Evolutionary conservation across 257 asterid genomes (phyloP).

Genomic region (Cynanchum wilfordii): DNA sequence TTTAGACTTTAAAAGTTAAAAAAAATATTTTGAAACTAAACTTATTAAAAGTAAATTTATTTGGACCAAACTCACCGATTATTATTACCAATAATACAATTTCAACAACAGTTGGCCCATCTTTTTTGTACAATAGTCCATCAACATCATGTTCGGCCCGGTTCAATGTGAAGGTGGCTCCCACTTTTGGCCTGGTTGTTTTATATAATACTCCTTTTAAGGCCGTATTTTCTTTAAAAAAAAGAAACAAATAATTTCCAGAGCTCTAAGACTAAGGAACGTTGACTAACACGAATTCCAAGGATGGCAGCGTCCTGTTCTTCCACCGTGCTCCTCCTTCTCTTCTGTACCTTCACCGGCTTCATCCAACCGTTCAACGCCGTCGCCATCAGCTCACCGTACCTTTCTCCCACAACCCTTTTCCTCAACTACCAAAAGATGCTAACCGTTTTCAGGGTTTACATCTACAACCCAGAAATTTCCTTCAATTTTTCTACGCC

Average conservation of each 20-base stretch:
- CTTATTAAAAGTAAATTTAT: too few relatives aligned
- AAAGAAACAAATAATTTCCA: background rate
- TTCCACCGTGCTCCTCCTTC: conserved; percentile 13
- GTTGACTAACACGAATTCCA: background rate
- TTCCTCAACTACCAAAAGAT: conserved; percentile 53
- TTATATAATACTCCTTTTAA: too few relatives aligned
- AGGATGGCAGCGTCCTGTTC: conserved; percentile 6
- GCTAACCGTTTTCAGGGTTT: conserved; percentile 56
- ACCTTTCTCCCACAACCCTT: conserved; percentile 57
- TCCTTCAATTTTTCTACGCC: conserved; percentile 33
- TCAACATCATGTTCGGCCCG: too few relatives aligned
- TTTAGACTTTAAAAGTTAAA: too few relatives aligned
- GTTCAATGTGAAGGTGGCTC: too few relatives aligned
- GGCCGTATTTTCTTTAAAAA: too few relatives aligned
- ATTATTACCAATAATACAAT: too few relatives aligned
- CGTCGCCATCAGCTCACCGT: conserved; percentile 37
- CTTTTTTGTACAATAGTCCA: too few relatives aligned
- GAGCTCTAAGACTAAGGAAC: background rate
- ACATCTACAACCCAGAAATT: conserved; percentile 47
- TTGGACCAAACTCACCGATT: too few relatives aligned
- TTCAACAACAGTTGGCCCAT: too few relatives aligned
- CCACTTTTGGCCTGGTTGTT: too few relatives aligned
- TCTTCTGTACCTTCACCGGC: conserved; percentile 1
- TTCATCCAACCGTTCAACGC: conserved; percentile 12
- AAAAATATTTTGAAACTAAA: too few relatives aligned